phyloP scores from a whole-genome alignment of 495 filamentous ascomycete genomes.

The Daldinia bambusicola region DNA sequence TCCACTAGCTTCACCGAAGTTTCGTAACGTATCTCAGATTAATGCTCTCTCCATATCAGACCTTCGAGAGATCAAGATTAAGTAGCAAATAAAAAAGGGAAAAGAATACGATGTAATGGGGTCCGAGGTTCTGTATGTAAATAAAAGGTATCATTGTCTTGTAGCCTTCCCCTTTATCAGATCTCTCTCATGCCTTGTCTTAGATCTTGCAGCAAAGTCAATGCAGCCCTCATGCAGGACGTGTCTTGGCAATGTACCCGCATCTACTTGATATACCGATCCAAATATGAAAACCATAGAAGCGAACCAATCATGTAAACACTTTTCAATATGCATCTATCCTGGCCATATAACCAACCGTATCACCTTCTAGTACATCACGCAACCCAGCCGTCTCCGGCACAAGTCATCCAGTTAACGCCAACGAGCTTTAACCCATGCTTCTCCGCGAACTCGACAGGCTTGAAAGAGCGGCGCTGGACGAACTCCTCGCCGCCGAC shows the following conservation, averaged over 20 bases:
- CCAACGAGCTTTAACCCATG: constrained; percentile 42
- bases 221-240: constrained; percentile 34
- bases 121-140: background rate
- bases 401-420: constrained; percentile 47
- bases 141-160: background rate
- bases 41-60: background rate
- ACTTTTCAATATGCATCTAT: background rate
- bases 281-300: background rate
- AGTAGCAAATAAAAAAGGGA: too few relatives aligned
- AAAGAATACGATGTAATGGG: background rate
- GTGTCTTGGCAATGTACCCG: constrained; percentile 25
- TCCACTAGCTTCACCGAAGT: background rate
- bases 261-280: background rate
- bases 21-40: background rate
- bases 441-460: constrained; percentile 37
- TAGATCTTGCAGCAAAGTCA: constrained; percentile 25
- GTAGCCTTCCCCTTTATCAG: background rate
- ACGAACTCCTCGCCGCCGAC: constrained; percentile 49
- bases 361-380: constrained; percentile 5
- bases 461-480: constrained; percentile 39
- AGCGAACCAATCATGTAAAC: constrained; percentile 14
- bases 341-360: background rate
- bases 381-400: constrained; percentile 41
- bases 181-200: constrained; percentile 18
- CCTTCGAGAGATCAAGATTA: too few relatives aligned